These are phyloP conservation scores for Naganishia liquefaciens DNA, from an alignment of 1,284 basidiomycete genomes.

Conservation along the genomic window DNA sequence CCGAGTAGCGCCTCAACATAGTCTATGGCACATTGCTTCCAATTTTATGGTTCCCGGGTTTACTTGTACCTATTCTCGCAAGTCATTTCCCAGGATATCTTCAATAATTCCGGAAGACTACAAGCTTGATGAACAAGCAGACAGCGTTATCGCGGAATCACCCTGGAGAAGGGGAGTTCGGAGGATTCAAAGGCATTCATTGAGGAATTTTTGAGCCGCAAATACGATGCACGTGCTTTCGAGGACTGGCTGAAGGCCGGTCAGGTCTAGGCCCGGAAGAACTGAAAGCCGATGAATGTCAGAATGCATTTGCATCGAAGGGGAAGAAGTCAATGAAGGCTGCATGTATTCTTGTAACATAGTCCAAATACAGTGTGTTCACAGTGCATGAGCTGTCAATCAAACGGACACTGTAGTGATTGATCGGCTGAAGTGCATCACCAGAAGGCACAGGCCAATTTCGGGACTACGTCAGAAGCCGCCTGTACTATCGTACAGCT, in stretches of 20 bases:
- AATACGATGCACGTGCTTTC: conserved; percentile 8
- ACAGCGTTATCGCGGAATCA: conserved; percentile 7
- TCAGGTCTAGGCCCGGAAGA: neutral
- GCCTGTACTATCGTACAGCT: no score
- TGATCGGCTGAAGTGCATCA: no score
- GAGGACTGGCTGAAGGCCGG: conserved; percentile 19
- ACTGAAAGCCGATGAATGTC: no score
- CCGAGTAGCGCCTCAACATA: neutral
- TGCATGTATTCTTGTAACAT: no score
- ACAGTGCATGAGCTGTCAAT: no score
- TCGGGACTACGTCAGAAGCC: no score
- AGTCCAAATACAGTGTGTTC: no score
- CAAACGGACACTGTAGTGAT: no score
- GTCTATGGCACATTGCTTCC: neutral
- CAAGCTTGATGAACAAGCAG: conserved; percentile 13
- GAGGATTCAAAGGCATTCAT: conserved; percentile 11
- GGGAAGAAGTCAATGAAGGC: no score
- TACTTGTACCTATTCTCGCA: conserved; percentile 13
- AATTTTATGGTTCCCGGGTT: neutral
- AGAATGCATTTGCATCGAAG: no score
- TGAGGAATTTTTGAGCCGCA: conserved; percentile 18
- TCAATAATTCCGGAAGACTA: conserved; percentile 7
- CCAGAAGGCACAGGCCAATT: no score
- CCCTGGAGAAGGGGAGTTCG: conserved; percentile 19
- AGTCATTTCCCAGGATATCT: conserved; percentile 22